Evolutionary conservation across 192 early-diverging fungal genomes (phyloP), one percentile per base, ranked within the genome.

Genomic region (Podila epicladia): DNA sequence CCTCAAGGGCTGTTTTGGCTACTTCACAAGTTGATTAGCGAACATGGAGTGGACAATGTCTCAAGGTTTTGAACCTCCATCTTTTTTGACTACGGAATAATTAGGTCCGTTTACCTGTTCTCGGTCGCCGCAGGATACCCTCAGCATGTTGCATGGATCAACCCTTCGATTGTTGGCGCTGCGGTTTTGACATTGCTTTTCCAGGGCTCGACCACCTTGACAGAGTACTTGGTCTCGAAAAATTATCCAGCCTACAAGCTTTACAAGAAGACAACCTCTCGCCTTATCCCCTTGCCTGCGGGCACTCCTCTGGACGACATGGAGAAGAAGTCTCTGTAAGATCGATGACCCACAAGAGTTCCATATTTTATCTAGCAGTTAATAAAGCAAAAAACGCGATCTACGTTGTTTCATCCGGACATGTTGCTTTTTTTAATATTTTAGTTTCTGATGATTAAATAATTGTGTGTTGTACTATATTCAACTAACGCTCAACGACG

Each of bases 221-320:
- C 92, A 0, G 92, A 93, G 75, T 62, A 79, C 33, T 90, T 97
- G 41, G 86, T 92, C 1, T 45, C 57, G 17, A 19, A 75, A 60
- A 96, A 95, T 83, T 96, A 97, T 72, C 95, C 95, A 8, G 71
- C 85, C 12, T 97, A 97, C 75, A 84, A 83, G 51, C 88, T 87
- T 15, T 94, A 94, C 73, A 83, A 90, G 60, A 58, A 85, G 58
- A 84, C 82, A 19, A 92, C 91, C 48, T 88, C 87, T 33, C 83
- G 87, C 37, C 35, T 93, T 9, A 71, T 93, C 29, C 93, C 92
- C 9, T 74, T 88, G 75, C 71, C 71, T 62, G 71, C 71, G 22
- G 77, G 71, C 11, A 20, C 12, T 13, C 62, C 59, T 22, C 67
- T 80, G 51, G 77, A 80, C 38, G 66, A 68, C 32, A 48, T 80